phyloP scores from a whole-genome alignment of 2,329 filamentous ascomycete species.

The Dothideomycetes sp. region DNA sequence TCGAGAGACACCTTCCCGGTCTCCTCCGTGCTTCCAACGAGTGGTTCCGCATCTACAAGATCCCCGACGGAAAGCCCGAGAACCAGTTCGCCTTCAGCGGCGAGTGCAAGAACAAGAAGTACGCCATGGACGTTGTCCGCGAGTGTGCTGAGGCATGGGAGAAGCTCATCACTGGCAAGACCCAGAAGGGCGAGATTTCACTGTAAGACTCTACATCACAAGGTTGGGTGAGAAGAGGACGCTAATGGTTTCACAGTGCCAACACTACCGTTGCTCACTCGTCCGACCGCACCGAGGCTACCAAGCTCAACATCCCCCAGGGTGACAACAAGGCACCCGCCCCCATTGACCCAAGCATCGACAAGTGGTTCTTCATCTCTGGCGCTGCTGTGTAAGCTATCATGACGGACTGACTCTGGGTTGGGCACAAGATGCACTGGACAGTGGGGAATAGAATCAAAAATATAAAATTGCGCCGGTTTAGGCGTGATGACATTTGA shows the following conservation, averaged over 20 bases:
- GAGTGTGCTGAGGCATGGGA: conserved; percentile 98
- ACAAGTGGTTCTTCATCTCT: conserved; percentile 99
- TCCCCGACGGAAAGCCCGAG: conserved; percentile 99
- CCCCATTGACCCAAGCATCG: conserved; percentile 89
- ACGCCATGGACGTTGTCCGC: conserved; percentile 88
- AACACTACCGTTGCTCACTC: conserved; percentile 71
- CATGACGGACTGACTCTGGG: no score
- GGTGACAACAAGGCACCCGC: conserved; percentile 72
- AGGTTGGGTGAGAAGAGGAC: conserved; percentile 8
- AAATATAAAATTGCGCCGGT: background rate
- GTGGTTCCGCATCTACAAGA: conserved; percentile 99
- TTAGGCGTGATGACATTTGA: no score
- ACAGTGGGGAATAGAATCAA: no score
- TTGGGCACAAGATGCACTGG: no score
- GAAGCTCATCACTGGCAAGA: conserved; percentile 86
- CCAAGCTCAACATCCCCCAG: conserved; percentile 64
- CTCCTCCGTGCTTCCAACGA: conserved; percentile 97
- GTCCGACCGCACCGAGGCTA: conserved; percentile 55
- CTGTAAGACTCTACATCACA: conserved; percentile 49
- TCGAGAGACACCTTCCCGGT: conserved; percentile 94
- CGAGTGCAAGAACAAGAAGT: conserved; percentile 99
- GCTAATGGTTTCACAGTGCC: conserved; percentile 44
- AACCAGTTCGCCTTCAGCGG: conserved; percentile 99
- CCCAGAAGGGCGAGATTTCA: conserved; percentile 62
- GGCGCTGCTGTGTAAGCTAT: conserved; percentile 51